Evolutionary conservation across 2,329 filamentous ascomycete species (phyloP).

Genomic region (Paraconiothyrium brasiliense): DNA sequence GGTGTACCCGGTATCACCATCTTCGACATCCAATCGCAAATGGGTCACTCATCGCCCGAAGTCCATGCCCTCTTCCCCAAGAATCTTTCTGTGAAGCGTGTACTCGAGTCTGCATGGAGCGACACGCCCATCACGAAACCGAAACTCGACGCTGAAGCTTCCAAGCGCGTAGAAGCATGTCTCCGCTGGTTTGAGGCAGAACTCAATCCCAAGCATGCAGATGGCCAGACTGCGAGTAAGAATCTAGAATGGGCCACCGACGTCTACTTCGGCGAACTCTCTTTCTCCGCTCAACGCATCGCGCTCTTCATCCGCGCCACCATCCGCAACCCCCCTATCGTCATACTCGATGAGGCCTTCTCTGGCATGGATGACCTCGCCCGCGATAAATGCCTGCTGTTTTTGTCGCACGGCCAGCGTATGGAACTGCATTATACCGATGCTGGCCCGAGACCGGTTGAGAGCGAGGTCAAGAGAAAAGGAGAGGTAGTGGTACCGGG

Average conservation of each 20-base stretch:
- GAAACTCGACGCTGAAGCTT: slow-evolving; percentile 66
- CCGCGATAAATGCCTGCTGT: slow-evolving; percentile 86
- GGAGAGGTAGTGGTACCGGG: slow-evolving; percentile 66
- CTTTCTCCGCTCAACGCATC: slow-evolving; percentile 84
- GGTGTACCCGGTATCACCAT: slow-evolving; percentile 81
- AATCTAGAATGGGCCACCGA: slow-evolving; percentile 70
- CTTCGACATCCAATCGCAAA: slow-evolving; percentile 88
- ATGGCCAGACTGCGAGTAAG: slow-evolving; percentile 16
- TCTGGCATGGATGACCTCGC: slow-evolving; percentile 65
- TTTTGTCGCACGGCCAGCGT: slow-evolving; percentile 66
- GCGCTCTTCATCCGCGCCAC: slow-evolving; percentile 75
- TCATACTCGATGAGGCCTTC: slow-evolving; percentile 62
- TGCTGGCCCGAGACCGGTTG: slow-evolving; percentile 38
- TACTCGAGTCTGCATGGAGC: slow-evolving; percentile 87
- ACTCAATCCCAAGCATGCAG: slow-evolving; percentile 65
- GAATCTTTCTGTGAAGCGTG: slow-evolving; percentile 74
- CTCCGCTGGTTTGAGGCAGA: slow-evolving; percentile 82
- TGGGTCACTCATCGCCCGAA: slow-evolving; percentile 94
- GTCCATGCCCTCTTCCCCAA: slow-evolving; percentile 93
- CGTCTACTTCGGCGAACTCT: slow-evolving; percentile 75
- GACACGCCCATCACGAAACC: slow-evolving; percentile 83
- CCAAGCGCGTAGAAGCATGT: slow-evolving; percentile 70
- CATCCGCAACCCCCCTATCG: slow-evolving; percentile 56
- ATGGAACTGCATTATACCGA: slow-evolving; percentile 49
- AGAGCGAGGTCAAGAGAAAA: slow-evolving; percentile 53